A percentile compares a stretch with the other conserved stretches of the same genome.
Conservation (phyloP, 108 stramenopile species). For the Cyclotella distinguenda region DNA sequence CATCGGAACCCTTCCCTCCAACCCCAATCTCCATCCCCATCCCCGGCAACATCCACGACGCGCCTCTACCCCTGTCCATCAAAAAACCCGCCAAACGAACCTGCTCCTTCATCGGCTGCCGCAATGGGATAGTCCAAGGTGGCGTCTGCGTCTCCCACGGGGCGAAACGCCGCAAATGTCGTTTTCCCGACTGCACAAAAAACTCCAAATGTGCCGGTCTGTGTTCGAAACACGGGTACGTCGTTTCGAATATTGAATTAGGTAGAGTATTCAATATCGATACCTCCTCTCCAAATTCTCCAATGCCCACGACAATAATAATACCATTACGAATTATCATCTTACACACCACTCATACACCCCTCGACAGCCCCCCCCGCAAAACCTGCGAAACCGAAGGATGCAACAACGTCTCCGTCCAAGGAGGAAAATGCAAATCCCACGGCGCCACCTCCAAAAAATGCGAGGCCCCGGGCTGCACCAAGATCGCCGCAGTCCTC, state of each 20-base stretch:
- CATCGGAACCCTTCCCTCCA: no score
- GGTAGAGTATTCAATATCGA: no score
- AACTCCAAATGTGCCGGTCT: conserved; percentile 15
- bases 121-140: conserved; percentile 21
- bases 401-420: conserved; percentile 25
- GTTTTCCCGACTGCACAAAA: conserved; percentile 18
- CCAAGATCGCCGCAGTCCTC: background rate
- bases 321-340: background rate
- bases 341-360: background rate
- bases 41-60: background rate
- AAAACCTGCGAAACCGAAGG: conserved; percentile 13
- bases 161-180: conserved; percentile 20
- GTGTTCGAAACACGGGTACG: conserved; percentile 19
- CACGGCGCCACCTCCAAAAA: conserved; percentile 20
- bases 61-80: no score
- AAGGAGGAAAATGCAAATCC: conserved; percentile 22
- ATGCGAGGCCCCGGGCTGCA: background rate
- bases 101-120: conserved; percentile 12
- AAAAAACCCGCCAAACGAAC: background rate
- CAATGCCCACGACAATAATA: background rate
- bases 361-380: conserved; percentile 8
- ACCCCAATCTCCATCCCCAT: background rate
- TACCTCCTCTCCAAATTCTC: background rate
- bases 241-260: no score
- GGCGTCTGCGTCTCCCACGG: conserved; percentile 24